These are phyloP conservation scores for Pleurotus salmoneostramineus DNA, from an alignment of 768 basidiomycete species.

Conservation along the genomic window DNA sequence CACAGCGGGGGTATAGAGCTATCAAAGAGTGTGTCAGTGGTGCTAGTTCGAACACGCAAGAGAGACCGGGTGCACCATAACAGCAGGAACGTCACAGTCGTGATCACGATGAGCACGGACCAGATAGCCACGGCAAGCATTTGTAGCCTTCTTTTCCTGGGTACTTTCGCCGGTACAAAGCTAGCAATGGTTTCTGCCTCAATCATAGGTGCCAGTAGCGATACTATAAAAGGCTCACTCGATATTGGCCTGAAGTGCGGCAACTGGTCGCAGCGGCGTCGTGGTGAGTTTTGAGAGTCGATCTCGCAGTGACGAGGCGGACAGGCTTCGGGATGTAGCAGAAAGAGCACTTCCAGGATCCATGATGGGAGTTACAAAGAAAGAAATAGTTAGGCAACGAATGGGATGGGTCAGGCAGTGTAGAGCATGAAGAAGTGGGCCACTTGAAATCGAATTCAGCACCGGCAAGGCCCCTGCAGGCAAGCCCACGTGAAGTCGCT, in stretches of 20 bases:
- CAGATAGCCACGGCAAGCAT: constrained; percentile 86
- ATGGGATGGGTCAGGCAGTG: background rate
- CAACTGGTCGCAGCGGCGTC: constrained; percentile 60
- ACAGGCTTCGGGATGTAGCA: constrained; percentile 46
- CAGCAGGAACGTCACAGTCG: constrained; percentile 65
- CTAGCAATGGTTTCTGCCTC: constrained; percentile 26
- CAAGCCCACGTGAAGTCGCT: constrained; percentile 1
- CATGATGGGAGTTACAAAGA: constrained; percentile 9
- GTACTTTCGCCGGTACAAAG: constrained; percentile 85
- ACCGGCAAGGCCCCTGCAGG: background rate
- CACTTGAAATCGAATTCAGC: background rate
- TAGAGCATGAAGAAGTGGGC: background rate
- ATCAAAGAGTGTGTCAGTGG: background rate
- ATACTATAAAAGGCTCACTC: constrained; percentile 37
- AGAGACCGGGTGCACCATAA: constrained; percentile 56
- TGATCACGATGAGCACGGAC: constrained; percentile 77
- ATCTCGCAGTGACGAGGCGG: constrained; percentile 59
- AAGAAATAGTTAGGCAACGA: background rate
- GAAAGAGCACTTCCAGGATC: constrained; percentile 23
- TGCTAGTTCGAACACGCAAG: constrained; percentile 1
- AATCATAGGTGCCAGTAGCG: background rate
- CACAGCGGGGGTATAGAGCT: constrained; percentile 90
- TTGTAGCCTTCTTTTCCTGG: constrained; percentile 81
- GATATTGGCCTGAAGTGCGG: constrained; percentile 67
- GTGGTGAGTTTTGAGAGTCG: constrained; percentile 56